Evolutionary conservation across 2,329 filamentous ascomycete genomes (phyloP).

Genomic region (Penicillium griseofulvum): DNA sequence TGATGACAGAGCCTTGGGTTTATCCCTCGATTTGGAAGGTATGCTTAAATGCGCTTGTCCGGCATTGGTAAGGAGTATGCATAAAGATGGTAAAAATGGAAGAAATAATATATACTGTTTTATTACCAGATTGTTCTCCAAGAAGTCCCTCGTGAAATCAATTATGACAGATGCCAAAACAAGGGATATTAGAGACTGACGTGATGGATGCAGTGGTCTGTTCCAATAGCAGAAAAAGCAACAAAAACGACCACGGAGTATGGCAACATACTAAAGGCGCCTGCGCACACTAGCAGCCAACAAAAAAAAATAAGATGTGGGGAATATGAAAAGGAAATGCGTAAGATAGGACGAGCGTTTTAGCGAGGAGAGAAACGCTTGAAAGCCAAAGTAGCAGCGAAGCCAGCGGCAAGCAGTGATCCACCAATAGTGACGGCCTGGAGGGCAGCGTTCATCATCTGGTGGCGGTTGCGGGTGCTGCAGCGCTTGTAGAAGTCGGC

Average conservation of each 20-base stretch:
- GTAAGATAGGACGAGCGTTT: not conserved
- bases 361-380: slow-evolving; percentile 38
- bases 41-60: not conserved
- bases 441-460: slow-evolving; percentile 56
- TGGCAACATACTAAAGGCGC: slow-evolving; percentile 14
- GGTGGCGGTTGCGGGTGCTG: slow-evolving; percentile 52
- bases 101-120: not conserved
- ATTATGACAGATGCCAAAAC: not conserved
- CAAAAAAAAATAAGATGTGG: not conserved
- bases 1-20: not conserved
- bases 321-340: slow-evolving; percentile 5
- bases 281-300: slow-evolving; percentile 21
- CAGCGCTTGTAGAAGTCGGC: slow-evolving; percentile 56
- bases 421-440: slow-evolving; percentile 52
- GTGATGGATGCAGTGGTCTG: slow-evolving; percentile 11
- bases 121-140: not conserved
- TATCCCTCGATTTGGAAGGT: not conserved
- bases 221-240: not conserved
- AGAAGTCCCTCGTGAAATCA: not conserved
- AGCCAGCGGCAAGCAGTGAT: slow-evolving; percentile 47
- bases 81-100: not conserved
- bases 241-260: not conserved
- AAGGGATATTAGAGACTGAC: slow-evolving; percentile 11
- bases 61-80: not conserved
- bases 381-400: slow-evolving; percentile 41